A percentile compares a stretch with the other conserved stretches of the same genome.
Conservation (phyloP, 2,329 filamentous ascomycete genomes). For the Aspergillus fumigatiaffinis region DNA sequence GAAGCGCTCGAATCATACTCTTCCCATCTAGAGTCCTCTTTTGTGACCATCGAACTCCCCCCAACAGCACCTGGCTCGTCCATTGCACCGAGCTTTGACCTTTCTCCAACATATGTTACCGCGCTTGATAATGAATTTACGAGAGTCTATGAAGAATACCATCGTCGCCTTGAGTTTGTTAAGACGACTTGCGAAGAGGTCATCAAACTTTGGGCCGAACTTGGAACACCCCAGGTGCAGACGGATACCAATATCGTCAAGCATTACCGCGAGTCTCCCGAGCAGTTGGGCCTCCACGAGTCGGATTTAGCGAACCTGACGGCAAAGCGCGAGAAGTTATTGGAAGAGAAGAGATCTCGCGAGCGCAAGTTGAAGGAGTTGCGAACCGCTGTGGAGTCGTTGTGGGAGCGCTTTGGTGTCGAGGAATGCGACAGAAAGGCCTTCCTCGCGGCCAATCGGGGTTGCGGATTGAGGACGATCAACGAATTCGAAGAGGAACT, state of each 20-base stretch:
- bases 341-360: conserved; percentile 82
- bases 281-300: conserved; percentile 88
- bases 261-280: conserved; percentile 82
- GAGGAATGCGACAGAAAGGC: conserved; percentile 77
- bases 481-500: conserved; percentile 96
- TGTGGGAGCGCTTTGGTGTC: conserved; percentile 85
- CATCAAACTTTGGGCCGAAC: conserved; percentile 91
- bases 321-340: conserved; percentile 71
- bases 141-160: conserved; percentile 94
- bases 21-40: conserved; percentile 85
- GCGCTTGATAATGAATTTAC: conserved; percentile 88
- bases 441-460: conserved; percentile 83
- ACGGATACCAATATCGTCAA: conserved; percentile 85
- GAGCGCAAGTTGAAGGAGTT: conserved; percentile 76
- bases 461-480: conserved; percentile 84
- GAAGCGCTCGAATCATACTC: conserved; percentile 94
- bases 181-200: conserved; percentile 75
- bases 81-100: conserved; percentile 78
- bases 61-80: conserved; percentile 73
- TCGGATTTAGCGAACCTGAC: conserved; percentile 74
- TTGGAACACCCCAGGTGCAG: conserved; percentile 89
- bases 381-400: conserved; percentile 68
- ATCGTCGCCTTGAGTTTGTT: conserved; percentile 71
- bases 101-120: conserved; percentile 85
- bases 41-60: conserved; percentile 79